These are phyloP conservation scores for Paramecium pentaurelia DNA, from an alignment of 73 alveolate genomes.

Conservation along the genomic window DNA sequence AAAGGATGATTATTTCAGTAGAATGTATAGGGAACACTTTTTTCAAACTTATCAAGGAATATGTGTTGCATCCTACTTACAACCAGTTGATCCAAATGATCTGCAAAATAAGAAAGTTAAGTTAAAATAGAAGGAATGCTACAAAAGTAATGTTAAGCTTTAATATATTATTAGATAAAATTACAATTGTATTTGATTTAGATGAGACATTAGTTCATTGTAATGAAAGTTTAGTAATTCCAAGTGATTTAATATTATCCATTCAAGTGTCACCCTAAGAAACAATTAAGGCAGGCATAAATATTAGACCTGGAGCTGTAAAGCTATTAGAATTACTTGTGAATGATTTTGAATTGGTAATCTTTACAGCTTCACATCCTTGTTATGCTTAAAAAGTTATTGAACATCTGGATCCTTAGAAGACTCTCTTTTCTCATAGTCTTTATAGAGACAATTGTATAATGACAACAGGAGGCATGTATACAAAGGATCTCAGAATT, in stretches of 20 bases:
- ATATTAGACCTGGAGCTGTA: slow-evolving; percentile 49
- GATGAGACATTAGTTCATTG: slow-evolving; percentile 59
- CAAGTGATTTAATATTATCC: slow-evolving; percentile 27
- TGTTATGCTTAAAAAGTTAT: slow-evolving; percentile 69
- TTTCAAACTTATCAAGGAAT: slow-evolving; percentile 3
- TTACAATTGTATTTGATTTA: slow-evolving; percentile 45
- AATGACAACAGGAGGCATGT: slow-evolving; percentile 67
- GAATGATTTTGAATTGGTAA: slow-evolving; percentile 70
- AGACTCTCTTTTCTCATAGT: slow-evolving; percentile 64
- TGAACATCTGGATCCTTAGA: slow-evolving; percentile 67
- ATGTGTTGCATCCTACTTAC: not conserved
- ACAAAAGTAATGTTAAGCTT: not conserved
- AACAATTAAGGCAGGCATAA: slow-evolving; percentile 56
- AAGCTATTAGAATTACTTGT: not conserved
- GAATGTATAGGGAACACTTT: slow-evolving; percentile 35
- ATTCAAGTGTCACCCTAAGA: slow-evolving; percentile 21
- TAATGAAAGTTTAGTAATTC: slow-evolving; percentile 21
- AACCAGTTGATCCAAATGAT: not conserved
- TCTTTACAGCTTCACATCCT: slow-evolving; percentile 69
- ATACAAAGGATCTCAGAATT: slow-evolving; percentile 65
- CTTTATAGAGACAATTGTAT: slow-evolving; percentile 66
- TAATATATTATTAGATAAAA: slow-evolving; percentile 6
- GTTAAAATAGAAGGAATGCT: not conserved
- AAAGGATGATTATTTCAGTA: not conserved
- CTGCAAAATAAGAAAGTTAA: not conserved